Conservation (phyloP, 768 basidiomycete species). For the Macrolepiota dolichaula region DNA sequence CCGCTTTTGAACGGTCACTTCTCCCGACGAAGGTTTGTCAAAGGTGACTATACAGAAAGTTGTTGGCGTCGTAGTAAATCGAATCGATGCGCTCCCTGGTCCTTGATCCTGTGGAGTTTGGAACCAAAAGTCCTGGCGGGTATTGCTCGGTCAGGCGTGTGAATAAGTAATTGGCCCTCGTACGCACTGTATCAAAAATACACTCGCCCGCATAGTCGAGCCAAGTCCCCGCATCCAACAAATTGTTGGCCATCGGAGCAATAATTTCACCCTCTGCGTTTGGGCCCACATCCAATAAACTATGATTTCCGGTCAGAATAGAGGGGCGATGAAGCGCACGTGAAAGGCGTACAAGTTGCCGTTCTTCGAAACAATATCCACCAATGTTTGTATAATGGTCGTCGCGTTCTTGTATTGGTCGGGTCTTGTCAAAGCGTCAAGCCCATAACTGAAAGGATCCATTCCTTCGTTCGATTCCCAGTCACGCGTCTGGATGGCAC, state of each 20-base stretch:
- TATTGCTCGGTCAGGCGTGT: not conserved
- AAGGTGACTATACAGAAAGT: constrained; percentile 51
- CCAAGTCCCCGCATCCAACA: constrained; percentile 52
- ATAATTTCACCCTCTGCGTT: constrained; percentile 54
- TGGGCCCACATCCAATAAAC: constrained; percentile 52
- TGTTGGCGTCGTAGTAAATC: constrained; percentile 48
- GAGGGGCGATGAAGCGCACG: not conserved
- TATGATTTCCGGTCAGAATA: constrained; percentile 13
- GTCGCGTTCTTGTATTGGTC: constrained; percentile 46
- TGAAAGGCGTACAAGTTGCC: constrained; percentile 48
- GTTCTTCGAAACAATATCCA: constrained; percentile 60
- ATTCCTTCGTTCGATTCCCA: constrained; percentile 64
- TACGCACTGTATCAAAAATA: constrained; percentile 48
- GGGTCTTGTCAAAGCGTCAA: constrained; percentile 38
- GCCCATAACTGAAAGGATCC: constrained; percentile 50
- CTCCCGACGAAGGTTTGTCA: constrained; percentile 27
- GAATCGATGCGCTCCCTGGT: constrained; percentile 18
- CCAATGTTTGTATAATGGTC: constrained; percentile 45
- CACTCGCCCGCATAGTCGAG: constrained; percentile 46
- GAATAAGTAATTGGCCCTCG: not conserved
- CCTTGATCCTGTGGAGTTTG: constrained; percentile 34
- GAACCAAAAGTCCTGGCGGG: constrained; percentile 44
- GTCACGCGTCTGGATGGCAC: constrained; percentile 38
- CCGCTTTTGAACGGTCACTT: constrained; percentile 32
- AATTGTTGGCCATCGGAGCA: constrained; percentile 40